These are phyloP conservation scores for Caryopteris hybrid DNA, from an alignment of 305 asterid species.

Conservation along the genomic window DNA sequence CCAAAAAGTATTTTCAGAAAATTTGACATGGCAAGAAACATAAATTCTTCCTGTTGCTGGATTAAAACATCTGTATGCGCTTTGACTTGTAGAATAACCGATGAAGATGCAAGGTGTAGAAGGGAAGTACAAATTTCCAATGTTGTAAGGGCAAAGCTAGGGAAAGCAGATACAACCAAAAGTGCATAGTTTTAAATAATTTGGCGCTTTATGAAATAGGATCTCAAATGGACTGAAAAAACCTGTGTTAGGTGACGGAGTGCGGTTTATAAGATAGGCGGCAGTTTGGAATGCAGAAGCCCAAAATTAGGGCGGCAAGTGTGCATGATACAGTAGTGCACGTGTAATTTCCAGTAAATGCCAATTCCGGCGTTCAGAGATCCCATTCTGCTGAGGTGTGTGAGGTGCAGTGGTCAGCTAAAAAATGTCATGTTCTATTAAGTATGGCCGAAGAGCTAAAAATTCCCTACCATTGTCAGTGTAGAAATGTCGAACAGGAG, in stretches of 20 bases:
- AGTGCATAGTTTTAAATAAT: too few relatives aligned
- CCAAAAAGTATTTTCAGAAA: too few relatives aligned
- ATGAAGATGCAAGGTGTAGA: too few relatives aligned
- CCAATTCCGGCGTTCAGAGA: background rate
- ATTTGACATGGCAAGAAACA: too few relatives aligned
- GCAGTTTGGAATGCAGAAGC: background rate
- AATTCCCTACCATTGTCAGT: background rate
- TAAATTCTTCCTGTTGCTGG: too few relatives aligned
- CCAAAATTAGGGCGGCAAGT: background rate
- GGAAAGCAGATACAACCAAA: too few relatives aligned
- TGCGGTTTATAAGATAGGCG: background rate
- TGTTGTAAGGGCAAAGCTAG: too few relatives aligned
- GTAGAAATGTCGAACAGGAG: background rate
- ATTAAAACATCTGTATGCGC: too few relatives aligned
- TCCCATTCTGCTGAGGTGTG: background rate
- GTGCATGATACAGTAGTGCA: background rate
- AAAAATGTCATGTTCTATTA: background rate
- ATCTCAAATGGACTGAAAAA: background rate
- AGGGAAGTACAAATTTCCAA: too few relatives aligned
- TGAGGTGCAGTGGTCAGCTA: background rate
- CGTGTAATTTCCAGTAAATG: background rate
- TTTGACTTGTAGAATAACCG: too few relatives aligned
- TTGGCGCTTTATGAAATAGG: background rate
- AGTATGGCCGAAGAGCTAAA: background rate
- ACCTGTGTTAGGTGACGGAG: background rate